phyloP scores from a whole-genome alignment of 352 stramenopile genomes.

The Blastocystis sp. region DNA sequence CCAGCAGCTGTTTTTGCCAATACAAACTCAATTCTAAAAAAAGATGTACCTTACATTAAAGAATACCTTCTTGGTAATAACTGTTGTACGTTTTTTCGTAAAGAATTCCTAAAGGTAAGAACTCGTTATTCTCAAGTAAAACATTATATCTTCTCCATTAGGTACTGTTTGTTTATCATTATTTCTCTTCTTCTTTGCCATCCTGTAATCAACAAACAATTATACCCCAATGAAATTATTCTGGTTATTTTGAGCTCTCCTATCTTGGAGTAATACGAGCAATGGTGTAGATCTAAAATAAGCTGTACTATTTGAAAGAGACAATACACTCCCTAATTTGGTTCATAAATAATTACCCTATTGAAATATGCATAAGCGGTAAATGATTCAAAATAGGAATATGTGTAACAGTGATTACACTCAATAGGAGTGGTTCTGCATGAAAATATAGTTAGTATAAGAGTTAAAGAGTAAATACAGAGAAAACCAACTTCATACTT shows the following conservation, averaged over 20 bases:
- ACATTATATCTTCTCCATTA: conserved; percentile 18
- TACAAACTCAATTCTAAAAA: conserved; percentile 52
- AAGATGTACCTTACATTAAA: neutral
- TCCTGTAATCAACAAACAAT: conserved; percentile 32
- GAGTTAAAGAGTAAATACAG: too few relatives aligned
- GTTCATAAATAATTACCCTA: too few relatives aligned
- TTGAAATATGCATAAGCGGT: too few relatives aligned
- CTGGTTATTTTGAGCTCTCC: neutral
- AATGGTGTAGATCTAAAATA: neutral
- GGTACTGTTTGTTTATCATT: neutral
- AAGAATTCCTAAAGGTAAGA: neutral
- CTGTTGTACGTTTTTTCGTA: conserved; percentile 43
- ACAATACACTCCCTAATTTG: too few relatives aligned
- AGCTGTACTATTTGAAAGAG: too few relatives aligned
- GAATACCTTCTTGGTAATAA: conserved; percentile 12
- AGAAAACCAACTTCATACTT: too few relatives aligned
- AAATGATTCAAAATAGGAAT: too few relatives aligned
- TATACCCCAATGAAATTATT: neutral
- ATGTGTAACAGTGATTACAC: too few relatives aligned
- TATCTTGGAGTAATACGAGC: neutral
- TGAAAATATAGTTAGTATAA: too few relatives aligned
- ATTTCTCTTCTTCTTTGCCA: neutral
- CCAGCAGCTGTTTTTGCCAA: conserved; percentile 16
- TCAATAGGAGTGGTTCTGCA: too few relatives aligned
- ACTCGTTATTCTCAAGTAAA: neutral